A percentile compares a stretch with the other conserved stretches of the same genome.
These are phyloP conservation scores for Hypoxylon sp. DNA, from an alignment of 2,329 filamentous ascomycete genomes.

Conservation along the genomic window DNA sequence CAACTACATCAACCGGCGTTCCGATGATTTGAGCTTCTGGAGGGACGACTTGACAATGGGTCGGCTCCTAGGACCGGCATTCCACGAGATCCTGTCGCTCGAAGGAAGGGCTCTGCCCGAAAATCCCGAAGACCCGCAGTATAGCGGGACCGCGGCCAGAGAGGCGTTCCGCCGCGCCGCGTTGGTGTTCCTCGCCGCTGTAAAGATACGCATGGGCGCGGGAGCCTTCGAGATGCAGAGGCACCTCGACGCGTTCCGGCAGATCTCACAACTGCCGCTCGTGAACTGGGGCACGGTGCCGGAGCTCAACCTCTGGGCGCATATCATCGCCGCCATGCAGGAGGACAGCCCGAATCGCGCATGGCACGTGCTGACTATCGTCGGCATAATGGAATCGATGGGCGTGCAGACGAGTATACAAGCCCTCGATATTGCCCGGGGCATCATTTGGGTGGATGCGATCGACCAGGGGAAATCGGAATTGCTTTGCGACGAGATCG, in stretches of 20 bases:
- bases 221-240: constrained; percentile 38
- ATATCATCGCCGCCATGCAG: constrained; percentile 44
- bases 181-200: constrained; percentile 45
- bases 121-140: constrained; percentile 29
- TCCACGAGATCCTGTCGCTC: constrained; percentile 44
- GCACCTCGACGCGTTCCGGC: constrained; percentile 47
- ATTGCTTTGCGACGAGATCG: constrained; percentile 42
- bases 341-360: constrained; percentile 38
- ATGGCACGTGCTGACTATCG: constrained; percentile 46
- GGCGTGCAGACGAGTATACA: constrained; percentile 36
- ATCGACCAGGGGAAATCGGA: constrained; percentile 42
- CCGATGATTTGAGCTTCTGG: constrained; percentile 40
- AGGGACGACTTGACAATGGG: constrained; percentile 43
- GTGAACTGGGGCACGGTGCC: constrained; percentile 46
- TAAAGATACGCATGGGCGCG: constrained; percentile 45
- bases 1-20: constrained; percentile 44
- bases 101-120: constrained; percentile 43
- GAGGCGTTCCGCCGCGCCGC: constrained; percentile 46
- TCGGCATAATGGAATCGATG: constrained; percentile 44
- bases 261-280: constrained; percentile 45
- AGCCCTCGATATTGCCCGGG: constrained; percentile 42
- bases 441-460: constrained; percentile 47
- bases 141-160: constrained; percentile 43
- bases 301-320: constrained; percentile 49
- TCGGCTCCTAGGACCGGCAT: constrained; percentile 43